Conservation (phyloP, 495 filamentous ascomycete genomes). For the Aspergillus ellipticus region DNA sequence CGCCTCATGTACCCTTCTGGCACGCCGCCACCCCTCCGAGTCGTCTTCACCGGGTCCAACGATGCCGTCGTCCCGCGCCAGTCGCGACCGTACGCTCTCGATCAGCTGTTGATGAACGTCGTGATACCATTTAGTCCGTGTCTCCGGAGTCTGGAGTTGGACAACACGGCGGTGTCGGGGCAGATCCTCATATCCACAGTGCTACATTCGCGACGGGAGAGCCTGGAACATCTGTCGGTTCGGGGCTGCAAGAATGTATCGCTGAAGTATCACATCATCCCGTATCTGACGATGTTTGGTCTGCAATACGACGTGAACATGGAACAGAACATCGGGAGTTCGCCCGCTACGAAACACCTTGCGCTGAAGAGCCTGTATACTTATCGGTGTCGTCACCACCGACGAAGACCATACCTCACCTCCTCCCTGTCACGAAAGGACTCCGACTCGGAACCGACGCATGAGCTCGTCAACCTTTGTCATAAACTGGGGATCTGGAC, state of each 20-base stretch:
- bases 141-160: constrained; percentile 54
- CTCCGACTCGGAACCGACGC: constrained; percentile 59
- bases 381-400: constrained; percentile 59
- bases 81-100: constrained; percentile 53
- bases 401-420: constrained; percentile 55
- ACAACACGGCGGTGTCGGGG: constrained; percentile 59
- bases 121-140: constrained; percentile 53
- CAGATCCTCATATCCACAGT: constrained; percentile 52
- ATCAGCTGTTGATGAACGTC: constrained; percentile 54
- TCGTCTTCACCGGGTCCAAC: constrained; percentile 31
- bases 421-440: constrained; percentile 53
- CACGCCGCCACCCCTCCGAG: constrained; percentile 29
- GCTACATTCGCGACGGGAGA: constrained; percentile 48
- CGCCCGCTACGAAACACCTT: constrained; percentile 34
- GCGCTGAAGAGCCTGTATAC: constrained; percentile 59
- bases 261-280: constrained; percentile 61
- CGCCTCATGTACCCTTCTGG: constrained; percentile 48
- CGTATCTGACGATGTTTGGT: constrained; percentile 50
- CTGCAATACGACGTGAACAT: constrained; percentile 44
- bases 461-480: constrained; percentile 60
- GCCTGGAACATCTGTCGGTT: constrained; percentile 56
- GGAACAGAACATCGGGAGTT: constrained; percentile 32
- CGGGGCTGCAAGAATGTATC: constrained; percentile 65
- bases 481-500: constrained; percentile 60
- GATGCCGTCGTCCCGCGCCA: constrained; percentile 41